Base-by-base conservation (phyloP, 805 yeast species). In the Candida xiaguanensis region DNA sequence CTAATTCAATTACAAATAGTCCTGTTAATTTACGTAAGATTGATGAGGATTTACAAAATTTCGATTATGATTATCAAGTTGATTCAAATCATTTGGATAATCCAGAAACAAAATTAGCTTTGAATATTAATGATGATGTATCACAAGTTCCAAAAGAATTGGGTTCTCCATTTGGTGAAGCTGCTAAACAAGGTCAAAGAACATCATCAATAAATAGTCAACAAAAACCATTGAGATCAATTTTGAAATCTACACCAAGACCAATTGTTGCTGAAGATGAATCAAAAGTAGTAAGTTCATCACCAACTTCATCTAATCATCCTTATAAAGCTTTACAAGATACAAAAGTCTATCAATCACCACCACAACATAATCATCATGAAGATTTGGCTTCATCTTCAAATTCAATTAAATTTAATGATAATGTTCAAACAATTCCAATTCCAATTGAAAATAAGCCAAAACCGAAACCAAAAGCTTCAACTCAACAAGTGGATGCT, bases 1-100 rank as follows among this genome's bases (percentile, higher is more conserved):
- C 44, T 36, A 55, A 49, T 34, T 55, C 66, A 3, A 35, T 59
- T 13, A 40, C 51, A 9, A 42, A 49, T 12, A 42, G 46, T 20
- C 44, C 52, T 2, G 49, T 48, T 17, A 41, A 43, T 12, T 51
- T 68, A 36, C 49, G 50, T 22, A 67, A 66, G 48, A 68, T 68
- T 27, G 73, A 68, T 13, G 74, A 68, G 46, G 70, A 66, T 35
- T 56, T 68, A 31, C 67, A 58, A 27, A 71, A 63, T 39, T 68
- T 68, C 40, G 74, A 68, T 24, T 68, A 65, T 41, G 64, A 61
- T 37, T 68, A 67, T 45, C 60, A 59, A 39, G 41, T 65, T 25
- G 72, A 67, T 40, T 50, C 53, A 20, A 39, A 36, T 14, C 38
- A 40, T 31, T 20, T 34, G 22, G 35, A 33, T 5, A 7, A 16